Evolutionary conservation across 148 eudicot genomes (phyloP).

Genomic region (Vaccinium myrtillus): DNA sequence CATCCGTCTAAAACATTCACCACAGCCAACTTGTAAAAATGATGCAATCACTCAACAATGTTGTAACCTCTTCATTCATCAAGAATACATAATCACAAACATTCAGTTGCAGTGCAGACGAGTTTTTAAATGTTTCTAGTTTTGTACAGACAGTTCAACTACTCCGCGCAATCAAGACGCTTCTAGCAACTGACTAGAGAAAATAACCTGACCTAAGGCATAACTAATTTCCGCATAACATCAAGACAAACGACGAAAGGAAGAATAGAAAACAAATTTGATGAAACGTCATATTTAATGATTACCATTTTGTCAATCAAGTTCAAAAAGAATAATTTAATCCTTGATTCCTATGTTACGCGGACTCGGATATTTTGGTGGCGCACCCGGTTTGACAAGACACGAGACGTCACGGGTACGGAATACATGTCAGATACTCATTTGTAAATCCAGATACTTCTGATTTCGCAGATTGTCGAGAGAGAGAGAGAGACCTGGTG

Average conservation of each 20-base stretch:
- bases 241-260: not conserved
- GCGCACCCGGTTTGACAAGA: no score
- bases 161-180: not conserved
- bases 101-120: not conserved
- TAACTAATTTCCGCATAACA: not conserved
- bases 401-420: no score
- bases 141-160: not conserved
- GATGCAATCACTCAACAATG: not conserved
- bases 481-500: no score
- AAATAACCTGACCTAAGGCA: not conserved
- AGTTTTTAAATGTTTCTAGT: not conserved
- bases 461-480: no score
- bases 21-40: not conserved
- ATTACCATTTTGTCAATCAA: not conserved
- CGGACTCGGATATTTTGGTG: not conserved
- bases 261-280: not conserved
- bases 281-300: not conserved
- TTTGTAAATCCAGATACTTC: no score
- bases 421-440: no score
- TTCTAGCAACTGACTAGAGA: not conserved
- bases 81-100: not conserved
- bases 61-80: not conserved
- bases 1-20: not conserved
- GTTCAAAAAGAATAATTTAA: not conserved
- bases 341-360: not conserved